A percentile compares a stretch with the other conserved stretches of the same genome.
phyloP scores from a whole-genome alignment of 768 basidiomycete species.

The Tulasnella sp. region DNA sequence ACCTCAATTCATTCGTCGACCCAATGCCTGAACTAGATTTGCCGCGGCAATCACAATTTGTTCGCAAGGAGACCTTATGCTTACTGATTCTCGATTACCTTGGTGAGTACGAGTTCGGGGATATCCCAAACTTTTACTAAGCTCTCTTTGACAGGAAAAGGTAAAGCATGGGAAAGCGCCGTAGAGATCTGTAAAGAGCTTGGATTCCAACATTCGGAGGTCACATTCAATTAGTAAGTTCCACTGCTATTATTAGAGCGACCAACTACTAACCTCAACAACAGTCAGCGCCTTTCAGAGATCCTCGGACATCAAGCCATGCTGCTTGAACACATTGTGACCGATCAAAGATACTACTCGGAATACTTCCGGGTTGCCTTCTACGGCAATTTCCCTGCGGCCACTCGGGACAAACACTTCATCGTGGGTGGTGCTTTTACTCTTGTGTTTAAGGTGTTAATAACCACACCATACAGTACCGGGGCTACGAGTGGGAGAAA shows the following conservation, averaged over 20 bases:
- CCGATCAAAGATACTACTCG: constrained; percentile 80
- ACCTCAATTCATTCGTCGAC: constrained; percentile 74
- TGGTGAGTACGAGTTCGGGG: constrained; percentile 51
- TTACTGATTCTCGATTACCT: constrained; percentile 92
- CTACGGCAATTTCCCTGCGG: constrained; percentile 87
- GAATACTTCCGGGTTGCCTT: constrained; percentile 95
- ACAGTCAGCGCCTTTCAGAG: constrained; percentile 78
- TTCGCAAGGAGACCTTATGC: constrained; percentile 90
- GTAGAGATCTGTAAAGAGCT: constrained; percentile 93
- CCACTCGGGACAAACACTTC: constrained; percentile 87
- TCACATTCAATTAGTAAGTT: constrained; percentile 88
- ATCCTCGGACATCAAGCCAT: constrained; percentile 87
- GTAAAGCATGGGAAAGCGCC: constrained; percentile 96
- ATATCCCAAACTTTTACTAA: constrained; percentile 20
- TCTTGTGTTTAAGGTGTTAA: background rate
- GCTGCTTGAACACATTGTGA: constrained; percentile 82
- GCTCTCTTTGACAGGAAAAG: constrained; percentile 64
- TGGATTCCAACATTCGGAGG: constrained; percentile 81
- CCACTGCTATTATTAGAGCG: background rate
- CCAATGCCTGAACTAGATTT: constrained; percentile 89
- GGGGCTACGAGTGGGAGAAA: constrained; percentile 95
- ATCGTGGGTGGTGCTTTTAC: constrained; percentile 57
- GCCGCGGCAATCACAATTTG: constrained; percentile 92
- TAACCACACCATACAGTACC: constrained; percentile 60
- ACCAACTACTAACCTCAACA: constrained; percentile 1